These are phyloP conservation scores for Juncus effusus DNA, from an alignment of 176 grass and related monocot genomes.

Conservation along the genomic window DNA sequence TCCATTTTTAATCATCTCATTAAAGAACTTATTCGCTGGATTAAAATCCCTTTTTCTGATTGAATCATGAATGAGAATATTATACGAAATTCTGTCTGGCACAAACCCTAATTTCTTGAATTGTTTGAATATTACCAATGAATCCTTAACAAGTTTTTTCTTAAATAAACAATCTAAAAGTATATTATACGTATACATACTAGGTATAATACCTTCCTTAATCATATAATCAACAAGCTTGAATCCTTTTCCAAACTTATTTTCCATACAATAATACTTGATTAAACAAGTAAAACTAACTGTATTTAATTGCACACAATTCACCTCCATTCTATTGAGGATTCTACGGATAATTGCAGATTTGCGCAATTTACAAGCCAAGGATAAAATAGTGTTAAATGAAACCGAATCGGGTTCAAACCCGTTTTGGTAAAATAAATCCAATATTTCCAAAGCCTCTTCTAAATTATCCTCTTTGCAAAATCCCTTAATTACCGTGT, in stretches of 20 bases:
- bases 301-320: not conserved
- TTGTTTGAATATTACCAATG: slow-evolving; percentile 20
- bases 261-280: slow-evolving; percentile 3
- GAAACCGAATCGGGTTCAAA: slow-evolving; percentile 14
- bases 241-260: not conserved
- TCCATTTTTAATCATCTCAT: slow-evolving; percentile 19
- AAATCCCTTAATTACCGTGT: slow-evolving; percentile 17
- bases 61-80: slow-evolving; percentile 32
- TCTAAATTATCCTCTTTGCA: slow-evolving; percentile 13
- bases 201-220: slow-evolving; percentile 12
- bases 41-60: slow-evolving; percentile 20
- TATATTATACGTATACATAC: slow-evolving; percentile 21
- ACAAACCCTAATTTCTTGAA: slow-evolving; percentile 12
- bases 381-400: slow-evolving; percentile 17
- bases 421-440: not conserved
- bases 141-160: slow-evolving; percentile 11
- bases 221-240: slow-evolving; percentile 32
- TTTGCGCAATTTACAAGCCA: slow-evolving; percentile 7
- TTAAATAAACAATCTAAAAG: slow-evolving; percentile 30
- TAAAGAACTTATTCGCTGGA: slow-evolving; percentile 7
- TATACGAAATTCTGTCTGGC: slow-evolving; percentile 31
- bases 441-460: slow-evolving; percentile 9
- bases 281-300: slow-evolving; percentile 22
- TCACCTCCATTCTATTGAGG: slow-evolving; percentile 5
- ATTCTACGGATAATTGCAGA: slow-evolving; percentile 15